Base-by-base conservation (phyloP, 2,329 filamentous ascomycete genomes). In the Epichloe aotearoae region DNA sequence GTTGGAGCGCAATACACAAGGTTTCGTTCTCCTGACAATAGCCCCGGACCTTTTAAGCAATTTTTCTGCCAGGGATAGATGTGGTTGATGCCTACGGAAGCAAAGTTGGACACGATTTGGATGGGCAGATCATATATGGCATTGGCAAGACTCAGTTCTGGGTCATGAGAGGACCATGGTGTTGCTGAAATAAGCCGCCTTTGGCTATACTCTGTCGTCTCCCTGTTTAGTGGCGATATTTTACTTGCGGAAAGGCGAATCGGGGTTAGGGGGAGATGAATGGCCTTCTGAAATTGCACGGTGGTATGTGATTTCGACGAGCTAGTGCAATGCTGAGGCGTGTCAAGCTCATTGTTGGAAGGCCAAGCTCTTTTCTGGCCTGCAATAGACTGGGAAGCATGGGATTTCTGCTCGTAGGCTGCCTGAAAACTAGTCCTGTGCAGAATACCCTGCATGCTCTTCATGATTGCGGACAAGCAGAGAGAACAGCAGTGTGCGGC, bases 21-120 rank as follows among this genome's bases (percentile, higher is more conserved):
- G 57, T 87, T 88, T 55, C 74, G 79, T 47, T 78, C 71, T 15
- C 84, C 84, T 5, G 69, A 64, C 12, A 90, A 69, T 17, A 88
- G 71, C 0, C 84, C 83, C 3, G 78, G 79, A 0, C 80, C 80
- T 49, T 84, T 70, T 7, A 90, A 71, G 59, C 86, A 90, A 52
- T 82, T 80, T 47, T 84, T 84, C 64, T 89, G 86, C 86, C 86
- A 90, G 2, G 83, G 82, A 58, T 89, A 89, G 53, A 89, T 89
- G 56, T 75, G 77, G 40, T 72, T 76, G 51, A 90, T 84, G n/a
- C 85, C 85, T 39, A 86, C 69, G 0, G 70, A 66, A 46, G 72
- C 73, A 59, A 89, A 77, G 59, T 88, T 89, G 17, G 71, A 65
- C 3, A 86, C 76, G 39, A 89, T 67, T 23, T 71, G 65, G 0